Evolutionary conservation across 2,329 filamentous ascomycete genomes (phyloP), one percentile per base, ranked within the genome.

Genomic region (Neophaeococcomyces aloes): DNA sequence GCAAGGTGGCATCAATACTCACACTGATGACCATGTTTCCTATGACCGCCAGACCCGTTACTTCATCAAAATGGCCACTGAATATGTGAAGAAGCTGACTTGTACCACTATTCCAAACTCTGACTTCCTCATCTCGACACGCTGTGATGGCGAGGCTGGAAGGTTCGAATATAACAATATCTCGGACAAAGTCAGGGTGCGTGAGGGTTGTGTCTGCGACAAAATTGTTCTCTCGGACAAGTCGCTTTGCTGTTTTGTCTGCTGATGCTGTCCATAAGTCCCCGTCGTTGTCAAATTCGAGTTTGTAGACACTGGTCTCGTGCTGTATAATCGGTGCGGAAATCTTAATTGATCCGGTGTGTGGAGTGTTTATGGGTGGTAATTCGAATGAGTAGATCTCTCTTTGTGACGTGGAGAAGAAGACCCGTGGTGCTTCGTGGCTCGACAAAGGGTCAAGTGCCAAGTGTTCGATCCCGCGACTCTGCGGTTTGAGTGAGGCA

Each of bases 231-330:
- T 72, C 67, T 41, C 87, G 72, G 1, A 80, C 73, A 7, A 95
- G 72, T 54, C 86, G 88, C 61, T 89, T 91, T 2, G 79, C 79
- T 0, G 83, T 87, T 54, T 86, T 91, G 61, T 98, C 91, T 3
- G 86, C 87, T 48, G 86, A 94, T 4, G 88, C 83, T 6, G 89
- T 95, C 87, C 87, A 96, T 11, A 95, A 66, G 55, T 95, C 85
- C 25, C 75, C 78, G 36, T 78, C 76, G 3, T 64, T 63, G 51
- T 87, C 82, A 55, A 94, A 94, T 15, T 75, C 67, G 11, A 96
- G 66, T 51, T 76, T 79, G 64, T 94, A 93, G 7, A 98, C 79
- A 52, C 83, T 91, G 1, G 91, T 98, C 53, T 95, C 86, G 62
- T 98, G 91, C 49, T 81, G 81, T 36, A 82, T 65, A 39, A 95